Base-by-base conservation (phyloP, 257 asterid genomes). In the Cynanchum wilfordii region DNA sequence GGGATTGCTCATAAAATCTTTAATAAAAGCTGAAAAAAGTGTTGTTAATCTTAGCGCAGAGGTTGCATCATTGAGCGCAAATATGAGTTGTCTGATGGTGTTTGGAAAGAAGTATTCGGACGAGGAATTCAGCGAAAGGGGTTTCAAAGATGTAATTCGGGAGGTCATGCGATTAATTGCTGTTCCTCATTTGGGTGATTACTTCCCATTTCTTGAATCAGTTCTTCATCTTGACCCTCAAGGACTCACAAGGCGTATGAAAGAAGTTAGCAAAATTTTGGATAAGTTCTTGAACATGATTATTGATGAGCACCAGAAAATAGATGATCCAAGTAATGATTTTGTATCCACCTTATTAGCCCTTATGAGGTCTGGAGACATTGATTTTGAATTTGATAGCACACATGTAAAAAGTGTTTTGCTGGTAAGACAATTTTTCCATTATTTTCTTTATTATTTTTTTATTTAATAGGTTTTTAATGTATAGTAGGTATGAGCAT, bases 361-460 rank as follows among this genome's bases (percentile, higher is more conserved):
- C 10, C 63, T 68, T 17, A 59, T 58, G 65, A 66, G 60, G 59
- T 69, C 79, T 33, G 64, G 69, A 4, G 42, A 69, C 15, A 12
- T 22, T 25, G 75, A 75, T 22, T 75, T 75, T n/a, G 63, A 68
- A 44, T 75, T 75, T 59, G 75, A 75, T 59, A 60, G 27, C 20
- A 16, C 56, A 0, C 75, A 52, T 16, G 19, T 52, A 16, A 52
- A 52, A 52, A 24, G 10, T 52, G n/a, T 16, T 19, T 17, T 52
- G 57, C 7, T 52, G 24, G 57, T 52, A 52, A 17, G 24, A 33
- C 4, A 2, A 33, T 33, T 33, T 2, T 33, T 33, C 4, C 6
- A 0, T 3, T 5, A 1, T 33, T 33, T 2, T 33, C 4, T 33
- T 33, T 33, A 33, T 33, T 4, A 3, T 33, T 33, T 33, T 33